Evolutionary conservation across 352 stramenopile species (phyloP).

Genomic region (Peronospora tabacina): DNA sequence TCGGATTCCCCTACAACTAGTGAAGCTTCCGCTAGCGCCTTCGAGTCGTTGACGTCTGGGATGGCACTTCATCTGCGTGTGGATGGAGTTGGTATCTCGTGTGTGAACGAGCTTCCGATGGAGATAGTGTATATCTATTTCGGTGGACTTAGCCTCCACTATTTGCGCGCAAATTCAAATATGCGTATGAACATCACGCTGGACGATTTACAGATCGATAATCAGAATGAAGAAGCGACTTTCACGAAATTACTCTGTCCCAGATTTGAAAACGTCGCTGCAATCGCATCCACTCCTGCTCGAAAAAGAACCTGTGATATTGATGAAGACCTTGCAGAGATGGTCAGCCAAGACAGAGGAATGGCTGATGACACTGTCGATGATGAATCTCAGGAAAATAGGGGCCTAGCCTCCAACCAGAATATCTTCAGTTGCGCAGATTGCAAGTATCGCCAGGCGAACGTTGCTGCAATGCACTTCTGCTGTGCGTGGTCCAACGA

Average conservation of each 20-base stretch:
- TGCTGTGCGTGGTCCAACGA: constrained; percentile 87
- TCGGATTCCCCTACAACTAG: constrained; percentile 63
- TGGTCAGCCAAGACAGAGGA: constrained; percentile 26
- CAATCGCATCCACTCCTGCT: constrained; percentile 10
- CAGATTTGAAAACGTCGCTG: constrained; percentile 35
- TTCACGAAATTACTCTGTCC: constrained; percentile 81
- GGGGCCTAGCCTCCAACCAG: constrained; percentile 46
- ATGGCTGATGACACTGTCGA: constrained; percentile 14
- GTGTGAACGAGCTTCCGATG: constrained; percentile 79
- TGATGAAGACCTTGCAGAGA: constrained; percentile 45
- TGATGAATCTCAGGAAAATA: constrained; percentile 26
- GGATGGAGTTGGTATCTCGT: constrained; percentile 78
- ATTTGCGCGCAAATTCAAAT: constrained; percentile 68
- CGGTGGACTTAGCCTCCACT: constrained; percentile 69
- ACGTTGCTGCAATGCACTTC: constrained; percentile 79
- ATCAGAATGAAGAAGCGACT: constrained; percentile 77
- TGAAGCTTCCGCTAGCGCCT: constrained; percentile 66
- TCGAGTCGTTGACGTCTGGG: constrained; percentile 58
- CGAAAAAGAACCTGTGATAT: constrained; percentile 39
- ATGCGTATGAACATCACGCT: constrained; percentile 83
- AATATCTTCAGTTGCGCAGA: constrained; percentile 80
- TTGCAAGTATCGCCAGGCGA: constrained; percentile 73
- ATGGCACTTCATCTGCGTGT: constrained; percentile 63
- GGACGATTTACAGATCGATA: constrained; percentile 82
- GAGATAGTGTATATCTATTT: constrained; percentile 85